Conservation (phyloP, 164 flowering plant genomes). For the Dillenia turbinata region DNA sequence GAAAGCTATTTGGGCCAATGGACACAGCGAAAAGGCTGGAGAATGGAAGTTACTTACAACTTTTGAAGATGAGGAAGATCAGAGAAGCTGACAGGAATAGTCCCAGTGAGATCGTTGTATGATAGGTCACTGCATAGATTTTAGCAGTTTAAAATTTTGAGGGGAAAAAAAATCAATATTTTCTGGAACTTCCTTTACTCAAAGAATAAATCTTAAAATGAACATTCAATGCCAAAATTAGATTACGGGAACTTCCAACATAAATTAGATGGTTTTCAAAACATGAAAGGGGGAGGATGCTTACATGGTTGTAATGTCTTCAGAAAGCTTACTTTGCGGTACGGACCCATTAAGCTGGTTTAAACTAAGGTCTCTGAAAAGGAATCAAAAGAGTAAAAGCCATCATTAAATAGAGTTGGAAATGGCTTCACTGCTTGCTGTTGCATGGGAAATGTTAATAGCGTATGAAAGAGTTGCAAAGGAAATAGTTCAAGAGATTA, state of each 20-base stretch:
- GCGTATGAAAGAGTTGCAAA: too few species aligned
- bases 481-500: too few species aligned
- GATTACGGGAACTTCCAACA: too few species aligned
- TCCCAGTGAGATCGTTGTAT: conserved; percentile 46
- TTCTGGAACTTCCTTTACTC: too few species aligned
- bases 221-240: too few species aligned
- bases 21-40: background rate
- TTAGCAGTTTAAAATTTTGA: background rate
- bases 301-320: conserved; percentile 64
- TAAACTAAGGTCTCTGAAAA: conserved; percentile 57
- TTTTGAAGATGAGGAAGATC: conserved; percentile 48
- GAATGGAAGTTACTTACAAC: conserved; percentile 32
- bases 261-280: too few species aligned
- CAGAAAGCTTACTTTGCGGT: conserved; percentile 41
- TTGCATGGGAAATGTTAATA: too few species aligned
- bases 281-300: conserved; percentile 4
- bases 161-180: background rate
- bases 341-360: conserved; percentile 56
- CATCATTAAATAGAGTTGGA: too few species aligned
- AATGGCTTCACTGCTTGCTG: too few species aligned
- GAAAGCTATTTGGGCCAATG: background rate
- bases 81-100: conserved; percentile 47
- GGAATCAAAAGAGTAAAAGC: background rate
- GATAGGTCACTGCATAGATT: conserved; percentile 46
- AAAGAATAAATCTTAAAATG: too few species aligned